phyloP scores from a whole-genome alignment of 139 green algal species.

The Picochlorum sp. region DNA sequence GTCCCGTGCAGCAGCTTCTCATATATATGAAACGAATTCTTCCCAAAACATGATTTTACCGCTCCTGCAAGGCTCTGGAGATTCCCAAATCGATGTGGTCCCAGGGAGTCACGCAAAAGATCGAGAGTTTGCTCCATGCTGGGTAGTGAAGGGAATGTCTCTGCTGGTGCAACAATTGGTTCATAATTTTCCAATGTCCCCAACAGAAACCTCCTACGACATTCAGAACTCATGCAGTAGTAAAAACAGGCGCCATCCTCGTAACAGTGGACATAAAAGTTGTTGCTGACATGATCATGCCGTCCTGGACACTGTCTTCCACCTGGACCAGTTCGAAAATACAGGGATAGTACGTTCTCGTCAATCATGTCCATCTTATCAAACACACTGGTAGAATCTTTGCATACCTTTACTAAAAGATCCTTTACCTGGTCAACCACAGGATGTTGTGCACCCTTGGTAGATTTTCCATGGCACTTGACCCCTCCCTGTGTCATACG shows the following conservation, averaged over 20 bases:
- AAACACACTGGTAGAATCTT: neutral
- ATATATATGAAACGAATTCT: constrained; percentile 2
- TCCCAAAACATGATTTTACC: neutral
- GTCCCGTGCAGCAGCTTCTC: neutral
- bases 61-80: constrained; percentile 1
- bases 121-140: neutral
- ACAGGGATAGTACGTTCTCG: neutral
- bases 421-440: neutral
- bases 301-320: neutral
- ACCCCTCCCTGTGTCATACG: neutral
- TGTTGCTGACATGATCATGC: neutral
- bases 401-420: neutral
- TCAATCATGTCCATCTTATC: constrained; percentile 1
- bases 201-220: neutral
- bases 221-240: neutral
- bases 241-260: neutral
- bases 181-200: neutral
- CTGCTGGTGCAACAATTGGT: neutral
- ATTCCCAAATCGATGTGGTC: neutral
- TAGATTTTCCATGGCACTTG: neutral
- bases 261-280: neutral
- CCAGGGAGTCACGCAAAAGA: neutral
- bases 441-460: neutral
- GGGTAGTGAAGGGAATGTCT: neutral
- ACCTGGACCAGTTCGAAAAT: constrained; percentile 1